Conservation (phyloP, 495 filamentous ascomycete species). For the Baudoinia panamericana region DNA sequence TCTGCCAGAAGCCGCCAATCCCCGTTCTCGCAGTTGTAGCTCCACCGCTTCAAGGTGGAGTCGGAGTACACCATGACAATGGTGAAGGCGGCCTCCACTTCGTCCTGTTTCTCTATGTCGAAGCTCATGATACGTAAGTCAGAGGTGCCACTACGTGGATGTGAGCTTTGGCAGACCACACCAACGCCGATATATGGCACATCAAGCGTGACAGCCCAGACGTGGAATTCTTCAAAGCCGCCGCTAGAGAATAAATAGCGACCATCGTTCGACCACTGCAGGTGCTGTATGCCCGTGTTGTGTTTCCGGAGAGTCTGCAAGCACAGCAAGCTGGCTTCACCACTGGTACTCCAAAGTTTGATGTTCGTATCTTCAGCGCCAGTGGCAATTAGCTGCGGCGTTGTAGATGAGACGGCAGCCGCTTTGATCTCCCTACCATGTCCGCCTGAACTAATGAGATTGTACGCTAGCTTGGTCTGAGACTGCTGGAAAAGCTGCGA, state of each 20-base stretch:
- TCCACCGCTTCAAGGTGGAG: conserved; percentile 38
- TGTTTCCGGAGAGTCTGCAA: conserved; percentile 58
- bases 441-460: conserved; percentile 48
- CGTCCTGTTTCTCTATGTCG: conserved; percentile 25
- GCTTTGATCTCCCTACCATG: conserved; percentile 87
- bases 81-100: conserved; percentile 36
- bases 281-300: conserved; percentile 67
- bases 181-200: conserved; percentile 44
- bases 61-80: conserved; percentile 65
- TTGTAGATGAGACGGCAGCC: conserved; percentile 37
- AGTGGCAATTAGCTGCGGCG: conserved; percentile 48
- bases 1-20: conserved; percentile 43
- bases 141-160: conserved; percentile 42
- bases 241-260: conserved; percentile 68
- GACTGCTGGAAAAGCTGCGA: conserved; percentile 39
- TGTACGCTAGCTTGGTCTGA: conserved; percentile 37
- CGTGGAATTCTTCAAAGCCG: conserved; percentile 75
- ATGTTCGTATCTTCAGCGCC: conserved; percentile 84
- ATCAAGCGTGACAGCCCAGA: conserved; percentile 51
- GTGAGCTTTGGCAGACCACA: conserved; percentile 49
- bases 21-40: conserved; percentile 1
- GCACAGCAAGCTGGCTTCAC: conserved; percentile 36
- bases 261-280: conserved; percentile 54
- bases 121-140: conserved; percentile 76
- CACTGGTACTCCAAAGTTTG: conserved; percentile 44